Conservation (phyloP, 768 basidiomycete genomes). For the Cubamyces sp. region DNA sequence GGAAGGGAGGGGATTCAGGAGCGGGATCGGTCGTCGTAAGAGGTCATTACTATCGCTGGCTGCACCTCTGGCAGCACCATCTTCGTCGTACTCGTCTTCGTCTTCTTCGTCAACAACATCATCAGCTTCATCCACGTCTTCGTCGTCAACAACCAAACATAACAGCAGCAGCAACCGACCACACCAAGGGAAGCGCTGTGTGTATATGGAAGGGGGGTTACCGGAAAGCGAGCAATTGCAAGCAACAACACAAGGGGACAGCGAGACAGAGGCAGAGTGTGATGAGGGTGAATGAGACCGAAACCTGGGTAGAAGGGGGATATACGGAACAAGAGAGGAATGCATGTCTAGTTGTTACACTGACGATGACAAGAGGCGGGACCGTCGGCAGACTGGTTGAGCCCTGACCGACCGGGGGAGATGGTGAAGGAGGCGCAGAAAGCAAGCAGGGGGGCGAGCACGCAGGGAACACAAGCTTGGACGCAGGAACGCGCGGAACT, state of each 20-base stretch:
- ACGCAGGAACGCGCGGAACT: not conserved
- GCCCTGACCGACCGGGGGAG: too few species aligned
- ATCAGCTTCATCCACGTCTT: slow-evolving; percentile 1
- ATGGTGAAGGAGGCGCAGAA: slow-evolving; percentile 5
- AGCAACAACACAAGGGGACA: not conserved
- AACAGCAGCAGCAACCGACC: not conserved
- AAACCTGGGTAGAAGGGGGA: slow-evolving; percentile 38
- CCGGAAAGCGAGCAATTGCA: not conserved
- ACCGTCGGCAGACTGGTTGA: too few species aligned
- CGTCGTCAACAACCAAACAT: not conserved
- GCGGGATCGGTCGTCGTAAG: not conserved
- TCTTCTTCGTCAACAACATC: slow-evolving; percentile 1
- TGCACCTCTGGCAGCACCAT: too few species aligned
- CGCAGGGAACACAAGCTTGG: not conserved
- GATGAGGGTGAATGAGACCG: slow-evolving; percentile 13
- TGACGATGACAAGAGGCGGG: slow-evolving; percentile 18
- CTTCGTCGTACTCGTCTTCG: not conserved
- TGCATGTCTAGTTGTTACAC: slow-evolving; percentile 80
- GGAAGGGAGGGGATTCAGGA: not conserved
- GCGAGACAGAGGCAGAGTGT: slow-evolving; percentile 15
- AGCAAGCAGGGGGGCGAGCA: slow-evolving; percentile 16
- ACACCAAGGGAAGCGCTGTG: not conserved
- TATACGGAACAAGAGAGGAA: slow-evolving; percentile 34
- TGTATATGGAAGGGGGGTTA: not conserved
- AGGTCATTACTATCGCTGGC: too few species aligned